Evolutionary conservation across 768 basidiomycete species (phyloP), one percentile per base, ranked within the genome.

Genomic region (Boletus reticuloceps): DNA sequence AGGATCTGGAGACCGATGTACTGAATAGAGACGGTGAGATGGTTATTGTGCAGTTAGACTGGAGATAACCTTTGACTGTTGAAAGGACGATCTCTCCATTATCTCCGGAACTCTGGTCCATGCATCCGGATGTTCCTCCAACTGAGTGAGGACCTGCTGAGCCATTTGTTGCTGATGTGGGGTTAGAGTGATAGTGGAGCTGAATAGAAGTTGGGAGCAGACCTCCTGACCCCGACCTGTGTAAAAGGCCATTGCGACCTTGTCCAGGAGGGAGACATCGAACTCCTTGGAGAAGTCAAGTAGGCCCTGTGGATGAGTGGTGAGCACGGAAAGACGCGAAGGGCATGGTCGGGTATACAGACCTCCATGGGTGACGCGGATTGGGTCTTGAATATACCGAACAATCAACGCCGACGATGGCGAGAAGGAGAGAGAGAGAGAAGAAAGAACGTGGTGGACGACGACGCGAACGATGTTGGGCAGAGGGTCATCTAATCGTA

Each of bases 91-190:
- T 48, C 80, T 79, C 65, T 97, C 94, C 55, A 99, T 79, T 64
- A 99, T 90, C 56, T 90, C 89, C 39, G 97, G 97, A 8, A 98
- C 97, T 71, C 91, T 82, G 60, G 94, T 95, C 97, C 97, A 99
- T 36, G 95, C 87, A 56, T 98, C 96, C 17, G 91, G 90, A 71
- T 94, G 82, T 57, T 99, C 97, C 73, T 98, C 94, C 67, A 99
- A 88, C 69, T 95, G 94, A 9, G 96, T 97, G 62, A 99, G 81
- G 58, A 93, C 80, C 70, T 89, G 89, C 74, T 98, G 96, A 16
- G 96, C 96, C 70, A 87, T 72, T 84, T 91, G 89, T 91, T 95
- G 95, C 95, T 98, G 67, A 51, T 47, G 49, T 27, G 52, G 52
- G 50, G 60, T 65, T 27, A 60, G 51, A 8, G 11, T 17, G 36